These are phyloP conservation scores for Phytophthora palmivora DNA, from an alignment of 352 stramenopile genomes.

Conservation along the genomic window DNA sequence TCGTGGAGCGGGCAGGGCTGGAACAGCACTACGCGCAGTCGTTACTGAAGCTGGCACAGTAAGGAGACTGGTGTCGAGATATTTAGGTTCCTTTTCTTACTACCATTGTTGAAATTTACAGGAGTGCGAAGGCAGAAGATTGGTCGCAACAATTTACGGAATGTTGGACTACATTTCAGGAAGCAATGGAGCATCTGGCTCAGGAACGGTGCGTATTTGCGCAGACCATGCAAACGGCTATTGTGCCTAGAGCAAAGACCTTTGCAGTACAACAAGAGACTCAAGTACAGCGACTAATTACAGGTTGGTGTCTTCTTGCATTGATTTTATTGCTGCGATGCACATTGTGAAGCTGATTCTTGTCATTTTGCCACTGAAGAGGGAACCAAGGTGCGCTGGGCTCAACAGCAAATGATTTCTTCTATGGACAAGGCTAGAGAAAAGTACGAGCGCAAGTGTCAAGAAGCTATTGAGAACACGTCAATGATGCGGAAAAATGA, in stretches of 20 bases:
- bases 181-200: constrained; percentile 59
- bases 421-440: constrained; percentile 76
- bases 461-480: constrained; percentile 68
- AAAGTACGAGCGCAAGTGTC: constrained; percentile 80
- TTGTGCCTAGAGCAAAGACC: constrained; percentile 63
- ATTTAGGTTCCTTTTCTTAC: constrained; percentile 6
- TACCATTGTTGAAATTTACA: constrained; percentile 25
- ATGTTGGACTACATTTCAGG: constrained; percentile 64
- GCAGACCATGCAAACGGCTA: constrained; percentile 64
- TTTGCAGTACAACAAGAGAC: constrained; percentile 79
- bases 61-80: constrained; percentile 4
- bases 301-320: constrained; percentile 43
- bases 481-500: constrained; percentile 43
- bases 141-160: constrained; percentile 70
- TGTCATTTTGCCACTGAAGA: constrained; percentile 38
- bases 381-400: constrained; percentile 72
- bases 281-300: constrained; percentile 77
- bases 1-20: constrained; percentile 62
- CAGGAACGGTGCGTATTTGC: constrained; percentile 68
- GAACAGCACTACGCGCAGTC: constrained; percentile 71
- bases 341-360: too few relatives aligned
- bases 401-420: constrained; percentile 65
- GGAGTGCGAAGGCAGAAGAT: constrained; percentile 65
- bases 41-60: constrained; percentile 70
- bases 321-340: neutral